Percentiles rank a stretch among this genome's conserved stretches.
phyloP scores from a whole-genome alignment of 1,284 basidiomycete genomes.

The Termitomyces sp. region DNA sequence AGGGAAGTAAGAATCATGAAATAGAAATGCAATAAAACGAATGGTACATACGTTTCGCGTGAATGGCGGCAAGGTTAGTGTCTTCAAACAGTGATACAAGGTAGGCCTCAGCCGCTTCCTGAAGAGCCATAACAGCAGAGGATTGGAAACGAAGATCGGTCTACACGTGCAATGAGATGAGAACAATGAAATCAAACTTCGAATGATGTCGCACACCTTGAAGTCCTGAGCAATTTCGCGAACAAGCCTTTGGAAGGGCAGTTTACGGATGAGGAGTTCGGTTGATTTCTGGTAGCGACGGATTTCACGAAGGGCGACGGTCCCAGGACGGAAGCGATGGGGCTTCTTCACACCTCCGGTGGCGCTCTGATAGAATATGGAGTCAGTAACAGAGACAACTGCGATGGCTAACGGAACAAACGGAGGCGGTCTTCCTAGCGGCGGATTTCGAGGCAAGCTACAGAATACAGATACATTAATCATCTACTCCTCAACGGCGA shows the following conservation, averaged over 20 bases:
- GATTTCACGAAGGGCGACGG: constrained; percentile 96
- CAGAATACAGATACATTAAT: not conserved
- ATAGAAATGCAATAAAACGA: not conserved
- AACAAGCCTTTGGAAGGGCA: constrained; percentile 89
- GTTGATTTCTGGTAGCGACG: constrained; percentile 96
- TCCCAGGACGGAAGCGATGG: constrained; percentile 95
- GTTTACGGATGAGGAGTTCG: constrained; percentile 83
- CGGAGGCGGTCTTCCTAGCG: constrained; percentile 14
- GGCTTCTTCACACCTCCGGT: constrained; percentile 87
- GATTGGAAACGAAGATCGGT: constrained; percentile 78
- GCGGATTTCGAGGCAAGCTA: constrained; percentile 17
- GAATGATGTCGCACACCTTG: constrained; percentile 54
- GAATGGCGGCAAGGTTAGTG: constrained; percentile 17
- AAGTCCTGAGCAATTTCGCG: constrained; percentile 92
- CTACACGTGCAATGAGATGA: constrained; percentile 28
- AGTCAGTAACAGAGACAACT: not conserved
- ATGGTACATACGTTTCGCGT: constrained; percentile 20
- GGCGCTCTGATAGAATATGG: constrained; percentile 3
- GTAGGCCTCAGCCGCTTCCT: constrained; percentile 17
- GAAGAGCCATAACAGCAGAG: constrained; percentile 39
- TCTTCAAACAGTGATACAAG: constrained; percentile 16
- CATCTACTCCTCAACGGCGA: not conserved
- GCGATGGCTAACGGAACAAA: not conserved
- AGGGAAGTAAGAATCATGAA: not conserved
- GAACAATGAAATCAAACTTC: not conserved